Evolutionary conservation across 176 grass and related monocot genomes (phyloP).

Genomic region (Triticum monococcum): DNA sequence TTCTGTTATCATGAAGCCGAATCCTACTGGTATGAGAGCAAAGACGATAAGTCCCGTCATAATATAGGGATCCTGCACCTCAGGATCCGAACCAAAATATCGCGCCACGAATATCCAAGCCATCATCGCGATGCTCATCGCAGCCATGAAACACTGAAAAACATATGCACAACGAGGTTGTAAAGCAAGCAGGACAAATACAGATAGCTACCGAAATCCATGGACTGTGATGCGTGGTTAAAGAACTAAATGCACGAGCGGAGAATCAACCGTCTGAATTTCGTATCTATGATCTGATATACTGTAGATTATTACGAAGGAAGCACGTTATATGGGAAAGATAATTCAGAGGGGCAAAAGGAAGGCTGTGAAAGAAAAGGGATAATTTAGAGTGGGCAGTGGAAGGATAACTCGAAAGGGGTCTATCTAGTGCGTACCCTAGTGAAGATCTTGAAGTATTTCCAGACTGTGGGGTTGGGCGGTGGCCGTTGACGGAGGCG

Average conservation of each 20-base stretch:
- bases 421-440: background rate
- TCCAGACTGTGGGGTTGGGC: background rate
- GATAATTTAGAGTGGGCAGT: too few relatives aligned
- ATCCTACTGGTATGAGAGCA: background rate
- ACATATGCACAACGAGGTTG: too few relatives aligned
- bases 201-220: too few relatives aligned
- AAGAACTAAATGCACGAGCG: too few relatives aligned
- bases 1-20: background rate
- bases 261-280: too few relatives aligned
- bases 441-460: background rate
- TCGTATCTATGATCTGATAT: too few relatives aligned
- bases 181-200: too few relatives aligned
- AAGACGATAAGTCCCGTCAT: background rate
- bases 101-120: background rate
- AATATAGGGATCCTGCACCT: background rate
- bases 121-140: background rate
- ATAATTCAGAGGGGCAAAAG: background rate
- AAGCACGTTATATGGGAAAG: background rate
- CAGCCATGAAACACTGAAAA: background rate
- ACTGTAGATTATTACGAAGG: too few relatives aligned
- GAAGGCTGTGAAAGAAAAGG: background rate
- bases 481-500: background rate
- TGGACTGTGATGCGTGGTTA: too few relatives aligned
- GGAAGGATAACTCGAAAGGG: background rate
- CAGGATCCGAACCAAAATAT: background rate